Base-by-base conservation (phyloP, 2,329 filamentous ascomycete genomes). In the Nakataea oryzae region DNA sequence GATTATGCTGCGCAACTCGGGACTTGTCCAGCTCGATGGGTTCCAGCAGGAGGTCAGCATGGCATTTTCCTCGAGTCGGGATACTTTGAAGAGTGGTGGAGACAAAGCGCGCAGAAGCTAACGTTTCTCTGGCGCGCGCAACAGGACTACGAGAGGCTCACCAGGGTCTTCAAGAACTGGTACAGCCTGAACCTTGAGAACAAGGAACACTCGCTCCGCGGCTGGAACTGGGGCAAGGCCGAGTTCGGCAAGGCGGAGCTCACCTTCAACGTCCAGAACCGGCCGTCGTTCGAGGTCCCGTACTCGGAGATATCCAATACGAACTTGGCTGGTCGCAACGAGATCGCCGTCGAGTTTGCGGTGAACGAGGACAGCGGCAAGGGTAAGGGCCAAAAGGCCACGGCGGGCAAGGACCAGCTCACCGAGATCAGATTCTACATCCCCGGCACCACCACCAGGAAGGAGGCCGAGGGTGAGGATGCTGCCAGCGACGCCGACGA, bases 371-470 rank as follows among this genome's bases (percentile, higher is more conserved):
- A 87, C 47, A 88, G 88, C 65, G 88, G 86, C 61, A 90, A 80
- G 68, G 86, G 81, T 63, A 88, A 90, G 69, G 93, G 93, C 65
- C 93, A 90, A 73, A 97, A 97, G 77, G 89, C 92, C 30, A 90
- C 90, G 4, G 93, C 91, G 24, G 92, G 91, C 28, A 86, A 87
- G 64, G 95, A 99, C 70, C 93, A 99, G 76, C 82, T 99, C 58
- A 93, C 97, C 24, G 95, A 99, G 78, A 97, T 99, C 91, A 88
- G 95, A 65, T 97, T 99, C 79, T 99, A 99, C 76, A 96, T 99
- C 59, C 95, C 95, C 1, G 95, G 95, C 59, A 91, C 89, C 7
- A 89, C 91, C 2, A 90, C 90, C 24, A 90, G 91, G 72, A 89
- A 89, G 70, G 88, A 89, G 72, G 78, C 78, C 30, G 87, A 89